Conservation (phyloP, 139 green algal genomes). For the Astrephomene gubernaculifera region DNA sequence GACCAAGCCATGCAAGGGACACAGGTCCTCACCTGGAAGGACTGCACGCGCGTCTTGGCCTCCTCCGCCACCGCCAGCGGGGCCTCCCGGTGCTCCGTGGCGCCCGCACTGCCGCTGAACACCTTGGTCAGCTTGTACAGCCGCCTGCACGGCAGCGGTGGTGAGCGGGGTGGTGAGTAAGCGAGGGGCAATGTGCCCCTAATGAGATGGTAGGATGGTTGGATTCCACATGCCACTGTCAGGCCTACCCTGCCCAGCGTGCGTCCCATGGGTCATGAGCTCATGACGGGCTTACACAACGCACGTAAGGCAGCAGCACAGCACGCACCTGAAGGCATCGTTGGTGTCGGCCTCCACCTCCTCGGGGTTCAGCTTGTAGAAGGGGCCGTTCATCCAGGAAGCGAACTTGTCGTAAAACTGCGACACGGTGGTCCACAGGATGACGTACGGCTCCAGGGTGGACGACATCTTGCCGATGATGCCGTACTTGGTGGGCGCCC, state of each 20-base stretch:
- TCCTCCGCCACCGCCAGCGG: constrained; percentile 67
- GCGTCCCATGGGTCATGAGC: too few relatives aligned
- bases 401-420: constrained; percentile 72
- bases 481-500: constrained; percentile 75
- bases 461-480: constrained; percentile 66
- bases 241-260: too few relatives aligned
- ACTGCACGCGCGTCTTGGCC: constrained; percentile 53
- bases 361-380: constrained; percentile 80
- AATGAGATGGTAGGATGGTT: too few relatives aligned
- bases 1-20: too few relatives aligned
- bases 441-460: constrained; percentile 76
- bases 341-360: constrained; percentile 73
- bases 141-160: constrained; percentile 45
- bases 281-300: too few relatives aligned
- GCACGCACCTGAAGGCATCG: constrained; percentile 67
- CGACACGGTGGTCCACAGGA: constrained; percentile 72
- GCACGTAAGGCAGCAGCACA: too few relatives aligned
- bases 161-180: too few relatives aligned
- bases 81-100: constrained; percentile 33
- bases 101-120: constrained; percentile 55
- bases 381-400: constrained; percentile 80
- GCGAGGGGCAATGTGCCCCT: too few relatives aligned
- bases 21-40: constrained; percentile 62
- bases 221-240: too few relatives aligned
- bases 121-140: constrained; percentile 84